Conservation (phyloP, 306 rosid species). For the Sindora glabra region DNA sequence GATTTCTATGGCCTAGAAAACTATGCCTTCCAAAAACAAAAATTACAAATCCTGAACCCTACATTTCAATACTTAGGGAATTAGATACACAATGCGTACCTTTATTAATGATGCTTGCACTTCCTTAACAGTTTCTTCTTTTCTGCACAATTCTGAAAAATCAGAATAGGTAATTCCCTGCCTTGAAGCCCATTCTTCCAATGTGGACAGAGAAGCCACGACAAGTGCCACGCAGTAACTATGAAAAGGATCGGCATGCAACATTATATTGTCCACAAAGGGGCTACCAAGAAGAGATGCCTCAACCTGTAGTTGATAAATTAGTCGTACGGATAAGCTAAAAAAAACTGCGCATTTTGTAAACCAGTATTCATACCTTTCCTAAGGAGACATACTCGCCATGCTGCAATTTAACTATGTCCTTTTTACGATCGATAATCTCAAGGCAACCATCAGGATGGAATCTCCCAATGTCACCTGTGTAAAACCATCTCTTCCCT, state of each 20-base stretch:
- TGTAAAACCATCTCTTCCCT: constrained; percentile 92
- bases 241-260: constrained; percentile 88
- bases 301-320: constrained; percentile 64
- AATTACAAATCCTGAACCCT: neutral
- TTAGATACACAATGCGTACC: constrained; percentile 36
- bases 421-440: constrained; percentile 93
- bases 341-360: constrained; percentile 7
- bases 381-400: constrained; percentile 97
- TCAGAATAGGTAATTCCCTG: constrained; percentile 55
- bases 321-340: constrained; percentile 16
- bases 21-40: constrained; percentile 1
- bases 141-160: constrained; percentile 54
- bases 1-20: neutral
- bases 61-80: neutral
- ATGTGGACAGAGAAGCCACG: constrained; percentile 51
- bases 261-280: constrained; percentile 69
- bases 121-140: constrained; percentile 65
- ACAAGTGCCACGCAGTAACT: constrained; percentile 86
- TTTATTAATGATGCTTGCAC: constrained; percentile 55
- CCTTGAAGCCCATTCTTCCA: constrained; percentile 76
- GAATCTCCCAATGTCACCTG: constrained; percentile 83
- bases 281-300: constrained; percentile 71
- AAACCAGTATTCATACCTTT: constrained; percentile 48
- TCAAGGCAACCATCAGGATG: constrained; percentile 93
- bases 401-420: constrained; percentile 93